Percentiles rank a stretch among this genome's conserved stretches.
Evolutionary conservation across 73 alveolate genomes (phyloP).

Genomic region (Tetrahymena borealis): DNA sequence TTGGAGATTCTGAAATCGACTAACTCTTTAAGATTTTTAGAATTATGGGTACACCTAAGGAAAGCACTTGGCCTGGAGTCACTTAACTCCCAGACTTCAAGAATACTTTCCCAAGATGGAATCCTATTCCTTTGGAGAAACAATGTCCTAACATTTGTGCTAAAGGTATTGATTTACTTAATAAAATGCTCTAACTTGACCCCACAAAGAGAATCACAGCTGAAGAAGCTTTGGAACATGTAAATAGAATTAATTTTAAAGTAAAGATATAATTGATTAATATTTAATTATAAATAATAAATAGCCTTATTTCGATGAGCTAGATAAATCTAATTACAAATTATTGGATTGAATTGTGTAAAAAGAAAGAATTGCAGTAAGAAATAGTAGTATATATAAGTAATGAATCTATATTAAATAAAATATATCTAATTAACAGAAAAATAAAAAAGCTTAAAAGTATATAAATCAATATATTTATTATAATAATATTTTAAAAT

Average conservation of each 20-base stretch:
- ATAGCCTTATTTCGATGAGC: not conserved
- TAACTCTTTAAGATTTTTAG: constrained; percentile 83
- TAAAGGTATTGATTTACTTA: constrained; percentile 30
- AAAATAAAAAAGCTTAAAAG: too few relatives aligned
- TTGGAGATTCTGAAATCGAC: constrained; percentile 91
- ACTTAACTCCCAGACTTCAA: constrained; percentile 79
- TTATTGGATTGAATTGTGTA: not conserved
- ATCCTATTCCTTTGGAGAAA: constrained; percentile 9
- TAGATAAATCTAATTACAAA: not conserved
- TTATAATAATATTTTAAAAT: too few relatives aligned
- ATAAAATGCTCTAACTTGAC: constrained; percentile 55
- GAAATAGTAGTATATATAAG: too few relatives aligned
- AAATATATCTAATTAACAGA: too few relatives aligned
- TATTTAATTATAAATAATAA: not conserved
- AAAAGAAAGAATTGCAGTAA: too few relatives aligned
- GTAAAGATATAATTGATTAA: not conserved
- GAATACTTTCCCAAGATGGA: constrained; percentile 82
- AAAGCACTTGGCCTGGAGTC: constrained; percentile 81
- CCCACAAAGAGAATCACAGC: constrained; percentile 75
- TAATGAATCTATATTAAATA: too few relatives aligned
- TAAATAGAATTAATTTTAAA: not conserved
- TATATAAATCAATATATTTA: too few relatives aligned
- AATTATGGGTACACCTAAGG: constrained; percentile 86
- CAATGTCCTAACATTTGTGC: constrained; percentile 33
- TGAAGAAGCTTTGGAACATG: constrained; percentile 68